Percentiles rank a stretch among this genome's conserved stretches.
These are phyloP conservation scores for Zygosaccharomyces rouxii DNA, from an alignment of 805 yeast genomes.

Conservation along the genomic window DNA sequence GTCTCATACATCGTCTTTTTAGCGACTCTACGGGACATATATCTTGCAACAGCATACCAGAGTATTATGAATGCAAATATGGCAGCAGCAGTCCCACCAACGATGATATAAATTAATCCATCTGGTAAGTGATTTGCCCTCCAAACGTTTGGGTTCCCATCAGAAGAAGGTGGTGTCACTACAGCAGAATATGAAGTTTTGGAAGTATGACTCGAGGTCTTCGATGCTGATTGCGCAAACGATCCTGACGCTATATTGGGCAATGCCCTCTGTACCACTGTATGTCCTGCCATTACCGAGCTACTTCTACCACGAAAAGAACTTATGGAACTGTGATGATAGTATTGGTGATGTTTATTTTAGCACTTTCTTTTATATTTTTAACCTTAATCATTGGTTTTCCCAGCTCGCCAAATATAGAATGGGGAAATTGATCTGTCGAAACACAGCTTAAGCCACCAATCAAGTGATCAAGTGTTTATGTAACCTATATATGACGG, in stretches of 20 bases:
- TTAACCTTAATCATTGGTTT: neutral
- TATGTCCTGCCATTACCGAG: slow-evolving; percentile 18
- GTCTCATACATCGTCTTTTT: slow-evolving; percentile 35
- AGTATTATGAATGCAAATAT: slow-evolving; percentile 47
- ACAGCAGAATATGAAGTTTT: slow-evolving; percentile 29
- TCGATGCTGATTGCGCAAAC: slow-evolving; percentile 6
- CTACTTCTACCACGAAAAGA: too few species aligned
- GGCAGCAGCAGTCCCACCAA: slow-evolving; percentile 65
- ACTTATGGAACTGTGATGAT: too few species aligned
- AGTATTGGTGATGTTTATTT: neutral
- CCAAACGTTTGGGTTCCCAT: slow-evolving; percentile 61
- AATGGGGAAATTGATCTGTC: slow-evolving; percentile 5
- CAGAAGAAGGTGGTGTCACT: slow-evolving; percentile 50
- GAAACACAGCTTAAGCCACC: slow-evolving; percentile 1
- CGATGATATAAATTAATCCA: slow-evolving; percentile 81
- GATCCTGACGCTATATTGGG: slow-evolving; percentile 21
- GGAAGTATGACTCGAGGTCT: slow-evolving; percentile 10
- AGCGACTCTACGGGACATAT: slow-evolving; percentile 49
- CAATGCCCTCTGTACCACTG: slow-evolving; percentile 25
- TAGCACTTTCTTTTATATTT: neutral
- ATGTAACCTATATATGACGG: neutral
- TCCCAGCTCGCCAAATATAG: slow-evolving; percentile 3
- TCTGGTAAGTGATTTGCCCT: slow-evolving; percentile 46
- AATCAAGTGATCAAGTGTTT: neutral
- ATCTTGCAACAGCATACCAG: slow-evolving; percentile 49